Conservation (phyloP, 768 basidiomycete genomes). For the Rhizopogon roseolus region DNA sequence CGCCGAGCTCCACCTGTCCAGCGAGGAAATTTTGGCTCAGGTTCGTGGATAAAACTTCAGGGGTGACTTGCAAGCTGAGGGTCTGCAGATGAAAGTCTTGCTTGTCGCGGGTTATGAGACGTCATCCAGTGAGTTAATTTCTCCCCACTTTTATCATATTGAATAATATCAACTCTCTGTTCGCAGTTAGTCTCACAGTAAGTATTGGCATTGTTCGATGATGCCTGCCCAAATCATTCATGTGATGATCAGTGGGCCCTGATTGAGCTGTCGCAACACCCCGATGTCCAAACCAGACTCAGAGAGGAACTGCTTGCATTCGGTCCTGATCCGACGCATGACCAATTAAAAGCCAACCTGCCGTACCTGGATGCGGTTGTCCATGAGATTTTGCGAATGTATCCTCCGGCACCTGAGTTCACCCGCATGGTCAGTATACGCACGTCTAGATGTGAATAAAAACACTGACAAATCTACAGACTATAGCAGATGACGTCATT, state of each 20-base stretch:
- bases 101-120: slow-evolving; percentile 37
- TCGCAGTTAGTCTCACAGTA: slow-evolving; percentile 21
- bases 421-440: slow-evolving; percentile 6
- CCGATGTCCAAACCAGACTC: slow-evolving; percentile 32
- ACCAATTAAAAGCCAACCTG: slow-evolving; percentile 43
- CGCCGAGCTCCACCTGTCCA: slow-evolving; percentile 26
- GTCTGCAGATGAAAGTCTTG: slow-evolving; percentile 30
- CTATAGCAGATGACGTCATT: slow-evolving; percentile 50
- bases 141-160: not conserved
- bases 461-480: slow-evolving; percentile 23
- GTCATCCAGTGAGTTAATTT: slow-evolving; percentile 26
- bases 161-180: not conserved
- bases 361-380: slow-evolving; percentile 54
- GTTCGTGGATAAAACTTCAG: slow-evolving; percentile 6
- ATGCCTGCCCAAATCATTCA: not conserved
- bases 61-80: not conserved
- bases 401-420: slow-evolving; percentile 33
- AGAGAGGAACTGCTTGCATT: slow-evolving; percentile 46
- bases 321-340: slow-evolving; percentile 45
- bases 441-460: slow-evolving; percentile 23
- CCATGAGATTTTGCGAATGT: slow-evolving; percentile 40
- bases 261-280: slow-evolving; percentile 43
- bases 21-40: slow-evolving; percentile 38
- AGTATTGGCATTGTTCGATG: too few relatives aligned
- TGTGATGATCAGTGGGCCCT: slow-evolving; percentile 42